These are phyloP conservation scores for Fraxinus platypoda DNA, from an alignment of 305 asterid genomes.

Conservation along the genomic window DNA sequence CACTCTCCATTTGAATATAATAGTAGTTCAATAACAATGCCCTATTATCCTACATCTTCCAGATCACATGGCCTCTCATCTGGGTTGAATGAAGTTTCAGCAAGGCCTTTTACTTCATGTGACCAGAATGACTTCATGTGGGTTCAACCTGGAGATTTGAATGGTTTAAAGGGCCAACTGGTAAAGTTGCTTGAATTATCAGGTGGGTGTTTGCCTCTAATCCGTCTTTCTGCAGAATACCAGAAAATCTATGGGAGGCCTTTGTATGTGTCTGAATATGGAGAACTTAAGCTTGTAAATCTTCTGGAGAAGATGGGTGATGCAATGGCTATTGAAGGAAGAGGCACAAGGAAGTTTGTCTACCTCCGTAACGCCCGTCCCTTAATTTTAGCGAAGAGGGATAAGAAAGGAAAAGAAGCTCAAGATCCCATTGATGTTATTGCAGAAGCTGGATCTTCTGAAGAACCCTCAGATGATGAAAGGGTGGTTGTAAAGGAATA, in stretches of 20 bases:
- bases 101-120: slow-evolving; percentile 28
- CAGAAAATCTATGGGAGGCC: slow-evolving; percentile 69
- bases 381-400: slow-evolving; percentile 41
- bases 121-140: slow-evolving; percentile 48
- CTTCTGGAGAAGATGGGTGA: slow-evolving; percentile 74
- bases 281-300: slow-evolving; percentile 61
- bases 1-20: slow-evolving; percentile 51
- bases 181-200: slow-evolving; percentile 67
- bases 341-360: slow-evolving; percentile 54
- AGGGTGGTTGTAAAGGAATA: slow-evolving; percentile 37
- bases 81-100: slow-evolving; percentile 42
- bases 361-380: slow-evolving; percentile 37
- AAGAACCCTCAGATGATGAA: slow-evolving; percentile 70
- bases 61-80: slow-evolving; percentile 43
- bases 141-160: slow-evolving; percentile 89
- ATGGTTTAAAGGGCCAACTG: slow-evolving; percentile 76
- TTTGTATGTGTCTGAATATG: slow-evolving; percentile 70
- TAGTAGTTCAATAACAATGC: slow-evolving; percentile 33
- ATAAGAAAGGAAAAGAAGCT: slow-evolving; percentile 49
- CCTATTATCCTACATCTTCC: slow-evolving; percentile 33
- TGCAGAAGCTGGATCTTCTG: slow-evolving; percentile 54
- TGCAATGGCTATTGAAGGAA: slow-evolving; percentile 51
- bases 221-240: slow-evolving; percentile 69
- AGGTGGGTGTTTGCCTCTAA: slow-evolving; percentile 68
- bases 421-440: slow-evolving; percentile 32